Percentiles rank a stretch among this genome's conserved stretches.
These are phyloP conservation scores for Chaetomidium leptoderma DNA, from an alignment of 495 filamentous ascomycete genomes.

Conservation along the genomic window DNA sequence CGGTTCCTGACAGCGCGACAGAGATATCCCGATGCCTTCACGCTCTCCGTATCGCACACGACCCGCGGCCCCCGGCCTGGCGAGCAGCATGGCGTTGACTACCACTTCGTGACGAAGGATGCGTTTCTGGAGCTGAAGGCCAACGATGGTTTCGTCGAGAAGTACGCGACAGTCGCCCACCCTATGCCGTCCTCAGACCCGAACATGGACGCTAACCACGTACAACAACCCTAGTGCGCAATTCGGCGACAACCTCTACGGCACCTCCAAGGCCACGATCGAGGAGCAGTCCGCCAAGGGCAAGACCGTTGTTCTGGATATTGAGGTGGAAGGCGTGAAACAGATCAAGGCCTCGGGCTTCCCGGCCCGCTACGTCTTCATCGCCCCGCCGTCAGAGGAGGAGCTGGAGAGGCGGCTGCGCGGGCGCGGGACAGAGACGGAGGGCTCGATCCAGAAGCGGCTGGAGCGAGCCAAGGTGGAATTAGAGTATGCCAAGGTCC, in stretches of 20 bases:
- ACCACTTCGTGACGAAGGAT: conserved; percentile 71
- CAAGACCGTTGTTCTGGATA: conserved; percentile 69
- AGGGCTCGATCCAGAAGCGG: conserved; percentile 70
- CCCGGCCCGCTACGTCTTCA: conserved; percentile 77
- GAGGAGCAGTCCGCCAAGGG: conserved; percentile 67
- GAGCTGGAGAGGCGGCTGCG: conserved; percentile 72
- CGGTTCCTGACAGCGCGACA: conserved; percentile 27
- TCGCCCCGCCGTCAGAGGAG: conserved; percentile 73
- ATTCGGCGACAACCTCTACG: conserved; percentile 86
- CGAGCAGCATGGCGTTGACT: conserved; percentile 72
- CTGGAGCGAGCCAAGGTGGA: conserved; percentile 75
- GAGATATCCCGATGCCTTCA: conserved; percentile 66
- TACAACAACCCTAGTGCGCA: conserved; percentile 57
- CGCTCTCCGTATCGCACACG: conserved; percentile 82
- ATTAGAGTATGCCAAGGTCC: conserved; percentile 69
- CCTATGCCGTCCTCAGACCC: neutral
- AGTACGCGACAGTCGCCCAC: conserved; percentile 9
- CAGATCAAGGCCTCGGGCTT: conserved; percentile 78
- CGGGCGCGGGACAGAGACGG: conserved; percentile 77
- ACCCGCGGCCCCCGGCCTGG: conserved; percentile 72
- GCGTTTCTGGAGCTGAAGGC: conserved; percentile 65
- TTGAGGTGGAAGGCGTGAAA: conserved; percentile 98
- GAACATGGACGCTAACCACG: neutral
- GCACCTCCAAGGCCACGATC: conserved; percentile 74
- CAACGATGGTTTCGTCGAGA: conserved; percentile 75